Conservation (phyloP, 2,329 filamentous ascomycete genomes). For the Massarina eburnea region DNA sequence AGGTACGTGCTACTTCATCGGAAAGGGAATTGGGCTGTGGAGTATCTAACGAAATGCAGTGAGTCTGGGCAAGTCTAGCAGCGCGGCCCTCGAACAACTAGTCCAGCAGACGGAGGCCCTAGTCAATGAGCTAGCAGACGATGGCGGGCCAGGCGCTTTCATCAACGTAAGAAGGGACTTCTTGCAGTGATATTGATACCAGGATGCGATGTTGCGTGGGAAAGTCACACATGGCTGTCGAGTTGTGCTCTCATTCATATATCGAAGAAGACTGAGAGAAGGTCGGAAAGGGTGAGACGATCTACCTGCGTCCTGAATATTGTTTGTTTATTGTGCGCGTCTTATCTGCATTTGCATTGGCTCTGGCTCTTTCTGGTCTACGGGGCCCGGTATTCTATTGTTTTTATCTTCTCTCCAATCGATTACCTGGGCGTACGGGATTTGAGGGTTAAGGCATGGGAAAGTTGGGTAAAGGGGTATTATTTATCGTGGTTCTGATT, state of each 20-base stretch:
- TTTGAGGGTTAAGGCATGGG: no score
- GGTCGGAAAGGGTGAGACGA: background rate
- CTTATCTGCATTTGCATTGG: background rate
- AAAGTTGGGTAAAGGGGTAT: no score
- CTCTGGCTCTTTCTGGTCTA: background rate
- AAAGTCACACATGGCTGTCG: no score
- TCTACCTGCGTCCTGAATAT: no score
- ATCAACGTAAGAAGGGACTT: constrained; percentile 62
- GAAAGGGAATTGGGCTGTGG: background rate
- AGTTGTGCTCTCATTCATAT: no score
- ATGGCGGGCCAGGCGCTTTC: constrained; percentile 80
- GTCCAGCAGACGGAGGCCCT: constrained; percentile 85
- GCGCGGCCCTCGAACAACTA: constrained; percentile 79
- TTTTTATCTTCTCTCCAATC: no score
- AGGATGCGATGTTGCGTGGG: no score
- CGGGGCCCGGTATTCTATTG: background rate
- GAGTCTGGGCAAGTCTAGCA: constrained; percentile 85
- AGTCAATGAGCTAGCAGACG: constrained; percentile 77
- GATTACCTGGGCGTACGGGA: no score
- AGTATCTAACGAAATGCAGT: constrained; percentile 53
- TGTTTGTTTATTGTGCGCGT: background rate
- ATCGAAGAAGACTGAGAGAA: no score
- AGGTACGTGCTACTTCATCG: constrained; percentile 52
- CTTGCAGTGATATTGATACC: constrained; percentile 29
- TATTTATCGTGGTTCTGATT: no score